These are phyloP conservation scores for Chlorella sp. DNA, from an alignment of 139 green algal species.

Conservation along the genomic window DNA sequence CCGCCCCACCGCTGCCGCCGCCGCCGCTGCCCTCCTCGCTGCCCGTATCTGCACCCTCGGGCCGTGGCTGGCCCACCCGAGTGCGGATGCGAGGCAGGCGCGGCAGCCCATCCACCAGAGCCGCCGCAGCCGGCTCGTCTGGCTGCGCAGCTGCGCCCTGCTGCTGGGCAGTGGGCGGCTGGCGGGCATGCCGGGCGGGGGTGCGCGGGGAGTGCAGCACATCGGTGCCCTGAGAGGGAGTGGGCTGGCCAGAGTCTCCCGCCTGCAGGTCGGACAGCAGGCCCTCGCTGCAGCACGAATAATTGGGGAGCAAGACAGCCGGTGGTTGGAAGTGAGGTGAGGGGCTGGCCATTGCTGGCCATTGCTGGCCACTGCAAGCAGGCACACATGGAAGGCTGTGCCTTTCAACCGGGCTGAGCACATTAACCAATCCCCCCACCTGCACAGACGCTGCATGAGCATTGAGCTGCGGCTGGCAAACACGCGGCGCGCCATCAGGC, in stretches of 20 bases:
- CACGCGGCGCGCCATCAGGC: conserved; percentile 40
- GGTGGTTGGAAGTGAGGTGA: too few species aligned
- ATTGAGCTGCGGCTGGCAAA: conserved; percentile 15
- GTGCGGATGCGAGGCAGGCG: conserved; percentile 29
- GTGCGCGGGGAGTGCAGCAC: background rate
- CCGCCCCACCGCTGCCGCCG: background rate
- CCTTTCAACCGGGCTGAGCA: too few species aligned
- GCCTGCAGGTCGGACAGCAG: conserved; percentile 14
- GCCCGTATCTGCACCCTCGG: background rate
- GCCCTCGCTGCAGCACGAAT: background rate
- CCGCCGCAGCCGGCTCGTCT: background rate
- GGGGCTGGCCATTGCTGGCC: too few species aligned
- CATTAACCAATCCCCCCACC: too few species aligned
- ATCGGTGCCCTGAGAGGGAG: background rate
- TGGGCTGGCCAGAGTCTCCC: background rate
- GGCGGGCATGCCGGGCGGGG: background rate
- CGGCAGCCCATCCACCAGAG: background rate
- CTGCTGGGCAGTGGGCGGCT: background rate
- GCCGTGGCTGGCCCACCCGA: background rate
- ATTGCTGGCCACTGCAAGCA: too few species aligned
- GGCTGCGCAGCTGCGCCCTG: background rate
- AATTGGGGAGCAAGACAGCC: too few species aligned
- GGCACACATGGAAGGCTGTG: too few species aligned
- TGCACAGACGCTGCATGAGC: conserved; percentile 11
- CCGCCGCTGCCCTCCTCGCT: too few species aligned